phyloP scores from a whole-genome alignment of 2,329 filamentous ascomycete genomes.

The Ophiostoma ulmi region DNA sequence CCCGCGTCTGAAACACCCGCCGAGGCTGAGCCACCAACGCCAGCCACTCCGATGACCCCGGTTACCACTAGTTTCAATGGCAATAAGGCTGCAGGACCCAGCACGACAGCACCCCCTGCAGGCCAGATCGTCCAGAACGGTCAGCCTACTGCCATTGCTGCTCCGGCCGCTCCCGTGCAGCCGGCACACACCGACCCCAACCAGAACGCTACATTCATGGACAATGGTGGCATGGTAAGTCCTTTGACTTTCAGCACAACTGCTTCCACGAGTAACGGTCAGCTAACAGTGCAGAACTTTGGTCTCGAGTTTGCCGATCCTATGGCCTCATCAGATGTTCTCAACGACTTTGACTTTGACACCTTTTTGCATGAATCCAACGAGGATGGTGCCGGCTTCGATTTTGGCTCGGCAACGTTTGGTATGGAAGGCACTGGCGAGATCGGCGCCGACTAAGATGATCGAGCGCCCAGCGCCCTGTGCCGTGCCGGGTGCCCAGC shows the following conservation, averaged over 20 bases:
- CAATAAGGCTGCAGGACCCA: conserved; percentile 35
- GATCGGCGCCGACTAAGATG: conserved; percentile 36
- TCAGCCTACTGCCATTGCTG: conserved; percentile 42
- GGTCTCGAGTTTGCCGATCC: conserved; percentile 54
- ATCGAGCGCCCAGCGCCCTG: not conserved
- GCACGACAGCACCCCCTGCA: conserved; percentile 31
- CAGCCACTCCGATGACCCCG: conserved; percentile 60
- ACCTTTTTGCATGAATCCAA: conserved; percentile 60
- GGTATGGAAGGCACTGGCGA: conserved; percentile 51
- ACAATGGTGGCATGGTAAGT: conserved; percentile 44
- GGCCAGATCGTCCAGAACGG: conserved; percentile 39
- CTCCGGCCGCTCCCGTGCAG: conserved; percentile 42
- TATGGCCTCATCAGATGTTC: conserved; percentile 49
- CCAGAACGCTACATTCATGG: conserved; percentile 45
- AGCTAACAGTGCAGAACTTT: conserved; percentile 36
- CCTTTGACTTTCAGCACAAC: not conserved
- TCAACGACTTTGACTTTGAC: conserved; percentile 65
- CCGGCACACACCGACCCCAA: conserved; percentile 45
- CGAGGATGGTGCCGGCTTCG: conserved; percentile 46
- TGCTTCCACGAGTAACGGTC: not conserved
- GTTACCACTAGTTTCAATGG: conserved; percentile 49
- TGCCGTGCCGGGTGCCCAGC: not conserved
- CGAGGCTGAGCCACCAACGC: conserved; percentile 55
- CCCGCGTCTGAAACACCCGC: conserved; percentile 52
- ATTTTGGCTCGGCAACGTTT: conserved; percentile 50